Evolutionary conservation across 2,329 filamentous ascomycete genomes (phyloP).

Genomic region (Neocatenulostroma microsporum): DNA sequence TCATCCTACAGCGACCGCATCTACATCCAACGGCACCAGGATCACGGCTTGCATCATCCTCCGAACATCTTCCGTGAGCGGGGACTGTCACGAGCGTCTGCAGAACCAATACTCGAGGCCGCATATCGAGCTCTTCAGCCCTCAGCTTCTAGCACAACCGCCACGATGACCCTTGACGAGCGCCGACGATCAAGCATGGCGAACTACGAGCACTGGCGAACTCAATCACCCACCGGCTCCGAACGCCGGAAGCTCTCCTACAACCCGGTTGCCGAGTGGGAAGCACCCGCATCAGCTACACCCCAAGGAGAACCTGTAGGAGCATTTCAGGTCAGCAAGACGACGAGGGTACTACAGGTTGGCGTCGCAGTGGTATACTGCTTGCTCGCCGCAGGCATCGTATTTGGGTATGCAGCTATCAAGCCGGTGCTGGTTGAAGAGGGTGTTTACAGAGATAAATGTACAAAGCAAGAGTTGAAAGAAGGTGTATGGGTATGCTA

Average conservation of each 20-base stretch:
- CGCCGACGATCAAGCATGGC: no score
- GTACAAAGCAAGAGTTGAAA: slow-evolving; percentile 46
- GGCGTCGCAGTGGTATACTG: slow-evolving; percentile 61
- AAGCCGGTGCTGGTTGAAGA: slow-evolving; percentile 71
- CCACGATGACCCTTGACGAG: no score
- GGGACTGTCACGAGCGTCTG: no score
- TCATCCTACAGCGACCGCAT: no score
- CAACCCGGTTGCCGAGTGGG: slow-evolving; percentile 43
- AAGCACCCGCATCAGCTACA: slow-evolving; percentile 28
- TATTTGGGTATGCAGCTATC: slow-evolving; percentile 77
- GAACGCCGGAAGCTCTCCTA: slow-evolving; percentile 43
- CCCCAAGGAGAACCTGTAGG: slow-evolving; percentile 36
- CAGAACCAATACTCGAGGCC: no score
- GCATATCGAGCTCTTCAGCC: no score
- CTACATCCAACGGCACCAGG: no score
- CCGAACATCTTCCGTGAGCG: no score
- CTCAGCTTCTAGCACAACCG: no score
- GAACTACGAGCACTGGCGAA: slow-evolving; percentile 12
- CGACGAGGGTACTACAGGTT: slow-evolving; percentile 55
- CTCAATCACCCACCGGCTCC: slow-evolving; percentile 27
- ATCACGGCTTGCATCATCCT: no score
- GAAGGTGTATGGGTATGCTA: slow-evolving; percentile 46
- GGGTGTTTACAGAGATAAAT: slow-evolving; percentile 61
- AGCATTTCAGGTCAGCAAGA: slow-evolving; percentile 49
- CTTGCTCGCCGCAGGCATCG: slow-evolving; percentile 66